Base-by-base conservation (phyloP, 2,329 filamentous ascomycete genomes). In the Penicillium aurantiogriseum region DNA sequence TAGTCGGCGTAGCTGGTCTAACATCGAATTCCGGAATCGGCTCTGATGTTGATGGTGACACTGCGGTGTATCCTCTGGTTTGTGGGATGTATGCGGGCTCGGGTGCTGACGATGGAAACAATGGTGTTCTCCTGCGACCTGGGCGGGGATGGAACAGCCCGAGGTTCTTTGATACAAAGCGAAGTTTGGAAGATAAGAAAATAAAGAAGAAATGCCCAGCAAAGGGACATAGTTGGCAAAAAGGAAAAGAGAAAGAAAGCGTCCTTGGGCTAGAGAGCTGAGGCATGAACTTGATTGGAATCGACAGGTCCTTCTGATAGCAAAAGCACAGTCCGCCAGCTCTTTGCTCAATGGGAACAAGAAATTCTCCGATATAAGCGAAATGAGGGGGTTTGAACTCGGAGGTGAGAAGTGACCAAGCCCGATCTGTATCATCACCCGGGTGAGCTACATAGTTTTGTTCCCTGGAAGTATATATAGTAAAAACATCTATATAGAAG, bases 261-360 rank as follows among this genome's bases (percentile, higher is more conserved):
- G 6, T 15, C 8, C 35, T 51, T 31, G 35, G 49, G 17, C 29
- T 8, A 5, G 29, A 21, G 25, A 29, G 31, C 11, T 33, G 31
- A n/a, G 43, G 7, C 29, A 49, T 43, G 29, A 42, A 13, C 23
- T 31, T 0, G 15, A 33, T 36, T 35, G 21, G 7, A 35, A 42
- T 49, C 15, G 35, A 40, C 25, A 50, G 36, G 49, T 45, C n/a
- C 42, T 21, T 27, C 44, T 47, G 54, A 52, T 53, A 56, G 48
- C 40, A 52, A 52, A 36, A 51, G 48, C 49, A 56, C 52, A 42
- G 52, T 43, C 52, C 40, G 25, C n/a, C 23, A 15, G 29, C 9
- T 19, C 11, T 19, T 17, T 21, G 36, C n/a, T 39, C 39, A 51
- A 44, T 47, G 29, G n/a, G 21, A n/a, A 27, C 31, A 19, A 13